Conservation (phyloP, 1,284 basidiomycete species). For the Pseudozyma sp. region DNA sequence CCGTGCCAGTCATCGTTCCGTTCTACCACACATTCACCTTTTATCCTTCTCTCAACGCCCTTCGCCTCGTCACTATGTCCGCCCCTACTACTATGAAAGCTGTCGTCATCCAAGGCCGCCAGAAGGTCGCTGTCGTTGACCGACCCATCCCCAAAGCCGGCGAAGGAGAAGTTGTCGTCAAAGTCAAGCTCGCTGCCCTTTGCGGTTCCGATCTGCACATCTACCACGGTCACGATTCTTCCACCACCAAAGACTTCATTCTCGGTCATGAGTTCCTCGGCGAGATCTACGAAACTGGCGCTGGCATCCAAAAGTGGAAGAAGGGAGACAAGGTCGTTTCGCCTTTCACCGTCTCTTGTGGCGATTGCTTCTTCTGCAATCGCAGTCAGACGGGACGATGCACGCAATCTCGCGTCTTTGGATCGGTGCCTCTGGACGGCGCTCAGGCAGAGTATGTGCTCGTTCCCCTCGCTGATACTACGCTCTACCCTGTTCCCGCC, state of each 20-base stretch:
- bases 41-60: too few relatives aligned
- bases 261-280: slow-evolving; percentile 86
- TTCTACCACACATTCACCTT: too few relatives aligned
- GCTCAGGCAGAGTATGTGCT: slow-evolving; percentile 88
- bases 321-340: slow-evolving; percentile 86
- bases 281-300: slow-evolving; percentile 79
- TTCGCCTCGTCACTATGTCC: slow-evolving; percentile 19
- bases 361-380: slow-evolving; percentile 75
- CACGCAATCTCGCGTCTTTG: slow-evolving; percentile 77
- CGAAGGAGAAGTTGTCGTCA: slow-evolving; percentile 62
- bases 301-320: slow-evolving; percentile 76
- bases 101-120: slow-evolving; percentile 59
- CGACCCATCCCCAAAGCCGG: slow-evolving; percentile 57
- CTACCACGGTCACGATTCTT: slow-evolving; percentile 54
- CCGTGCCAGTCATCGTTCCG: too few relatives aligned
- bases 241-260: slow-evolving; percentile 56
- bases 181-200: slow-evolving; percentile 72
- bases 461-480: slow-evolving; percentile 80
- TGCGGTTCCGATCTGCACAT: slow-evolving; percentile 85
- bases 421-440: slow-evolving; percentile 79
- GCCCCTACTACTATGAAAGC: slow-evolving; percentile 59
- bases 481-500: slow-evolving; percentile 76
- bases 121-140: slow-evolving; percentile 60
- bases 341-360: slow-evolving; percentile 84
- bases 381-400: slow-evolving; percentile 83